A percentile compares a stretch with the other conserved stretches of the same genome.
These are phyloP conservation scores for Pyrenopolyporus hunteri DNA, from an alignment of 495 filamentous ascomycete genomes.

Conservation along the genomic window DNA sequence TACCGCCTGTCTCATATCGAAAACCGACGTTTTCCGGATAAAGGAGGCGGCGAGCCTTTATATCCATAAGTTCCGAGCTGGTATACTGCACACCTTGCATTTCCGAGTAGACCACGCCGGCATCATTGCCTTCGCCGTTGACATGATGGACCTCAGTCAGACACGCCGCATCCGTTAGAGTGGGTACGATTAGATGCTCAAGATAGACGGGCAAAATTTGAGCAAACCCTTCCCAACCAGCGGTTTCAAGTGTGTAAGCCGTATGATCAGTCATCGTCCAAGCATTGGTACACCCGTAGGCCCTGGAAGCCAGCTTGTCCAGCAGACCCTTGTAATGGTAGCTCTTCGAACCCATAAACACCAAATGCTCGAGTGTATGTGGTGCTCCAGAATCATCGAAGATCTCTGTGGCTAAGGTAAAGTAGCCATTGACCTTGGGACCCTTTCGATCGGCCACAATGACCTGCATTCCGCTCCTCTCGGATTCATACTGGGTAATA, in stretches of 20 bases:
- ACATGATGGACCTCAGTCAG: slow-evolving; percentile 97
- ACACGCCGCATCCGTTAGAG: slow-evolving; percentile 88
- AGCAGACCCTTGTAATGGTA: slow-evolving; percentile 94
- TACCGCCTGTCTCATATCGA: slow-evolving; percentile 94
- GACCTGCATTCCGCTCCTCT: slow-evolving; percentile 90
- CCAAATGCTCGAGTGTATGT: slow-evolving; percentile 93
- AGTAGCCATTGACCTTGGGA: slow-evolving; percentile 92
- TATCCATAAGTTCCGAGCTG: slow-evolving; percentile 80
- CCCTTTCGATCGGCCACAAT: slow-evolving; percentile 90
- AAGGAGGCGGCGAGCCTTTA: slow-evolving; percentile 73
- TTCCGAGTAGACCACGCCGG: slow-evolving; percentile 97
- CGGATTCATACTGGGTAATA: slow-evolving; percentile 81
- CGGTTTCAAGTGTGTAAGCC: slow-evolving; percentile 93
- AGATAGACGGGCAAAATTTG: slow-evolving; percentile 94
- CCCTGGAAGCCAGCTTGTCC: slow-evolving; percentile 89
- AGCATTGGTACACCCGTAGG: slow-evolving; percentile 93
- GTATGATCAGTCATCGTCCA: slow-evolving; percentile 96
- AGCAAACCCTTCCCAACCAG: slow-evolving; percentile 95
- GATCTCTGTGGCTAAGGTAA: slow-evolving; percentile 95
- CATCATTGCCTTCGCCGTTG: slow-evolving; percentile 90
- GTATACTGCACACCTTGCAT: slow-evolving; percentile 96
- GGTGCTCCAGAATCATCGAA: slow-evolving; percentile 95
- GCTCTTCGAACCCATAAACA: slow-evolving; percentile 96
- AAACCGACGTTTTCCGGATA: slow-evolving; percentile 93
- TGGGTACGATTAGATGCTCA: slow-evolving; percentile 91